Evolutionary conservation across 805 yeast species (phyloP).

Genomic region (Yarrowia keelungensis): DNA sequence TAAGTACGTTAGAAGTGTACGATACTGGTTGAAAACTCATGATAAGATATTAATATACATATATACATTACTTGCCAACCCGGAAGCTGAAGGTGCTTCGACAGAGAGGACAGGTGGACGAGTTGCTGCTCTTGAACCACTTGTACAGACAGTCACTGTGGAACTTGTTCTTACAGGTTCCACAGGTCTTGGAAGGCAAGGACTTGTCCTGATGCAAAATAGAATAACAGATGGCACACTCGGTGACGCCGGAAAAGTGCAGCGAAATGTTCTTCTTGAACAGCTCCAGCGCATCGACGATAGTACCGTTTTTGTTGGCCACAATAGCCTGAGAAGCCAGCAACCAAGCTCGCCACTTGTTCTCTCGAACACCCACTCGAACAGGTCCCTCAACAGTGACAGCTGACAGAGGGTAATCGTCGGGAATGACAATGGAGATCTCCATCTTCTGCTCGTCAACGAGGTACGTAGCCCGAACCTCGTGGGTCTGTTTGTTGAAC

Average conservation of each 20-base stretch:
- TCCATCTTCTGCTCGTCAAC: conserved; percentile 91
- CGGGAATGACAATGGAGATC: conserved; percentile 75
- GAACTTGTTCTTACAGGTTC: conserved; percentile 90
- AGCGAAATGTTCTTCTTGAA: conserved; percentile 76
- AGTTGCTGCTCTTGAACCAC: conserved; percentile 95
- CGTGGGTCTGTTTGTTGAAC: conserved; percentile 66
- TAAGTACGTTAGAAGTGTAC: neutral
- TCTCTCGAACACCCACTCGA: conserved; percentile 87
- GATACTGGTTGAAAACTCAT: too few relatives aligned
- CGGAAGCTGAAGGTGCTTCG: conserved; percentile 61
- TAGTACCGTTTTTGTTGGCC: conserved; percentile 59
- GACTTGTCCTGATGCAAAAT: conserved; percentile 89
- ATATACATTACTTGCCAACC: conserved; percentile 40
- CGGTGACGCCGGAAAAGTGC: conserved; percentile 93
- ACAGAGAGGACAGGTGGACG: conserved; percentile 94
- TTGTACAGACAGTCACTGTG: conserved; percentile 95
- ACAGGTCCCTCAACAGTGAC: conserved; percentile 78
- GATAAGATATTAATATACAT: neutral
- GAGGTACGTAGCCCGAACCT: conserved; percentile 72
- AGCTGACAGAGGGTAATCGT: conserved; percentile 76
- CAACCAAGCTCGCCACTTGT: conserved; percentile 94
- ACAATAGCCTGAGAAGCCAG: conserved; percentile 87
- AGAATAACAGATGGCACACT: conserved; percentile 96
- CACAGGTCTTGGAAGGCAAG: conserved; percentile 85
- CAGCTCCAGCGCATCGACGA: conserved; percentile 69